Evolutionary conservation across 306 rosid genomes (phyloP), one percentile per base, ranked within the genome.

Genomic region (Quercus gilva): DNA sequence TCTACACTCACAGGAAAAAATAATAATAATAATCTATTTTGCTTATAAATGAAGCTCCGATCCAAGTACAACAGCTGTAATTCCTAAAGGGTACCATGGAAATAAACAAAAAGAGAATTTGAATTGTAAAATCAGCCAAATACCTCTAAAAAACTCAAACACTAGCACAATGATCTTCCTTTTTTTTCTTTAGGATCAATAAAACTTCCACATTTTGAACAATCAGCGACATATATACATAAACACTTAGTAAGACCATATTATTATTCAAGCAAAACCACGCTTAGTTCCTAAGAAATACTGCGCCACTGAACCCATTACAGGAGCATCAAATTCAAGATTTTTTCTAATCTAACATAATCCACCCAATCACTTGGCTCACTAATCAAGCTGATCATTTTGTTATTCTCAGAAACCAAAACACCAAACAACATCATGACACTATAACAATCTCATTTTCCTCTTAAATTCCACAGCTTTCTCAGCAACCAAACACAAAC

Each of bases 241-340:
- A 49, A 33, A 74, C 23, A 15, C 17, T 9, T 57, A 26, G 71
- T 28, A n/a, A 76, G 29, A 55, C 28, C 72, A 80, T 82, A 89
- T 82, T 89, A 77, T 71, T 63, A 83, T 61, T 37, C 53, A 86
- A 88, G 91, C 77, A 76, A 83, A 89, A 82, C 79, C 75, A 75
- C 75, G 8, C 76, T 74, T 74, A 23, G 49, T 74, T 70, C 72
- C 70, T 25, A 33, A 69, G 58, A 41, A 84, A 79, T 13, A 83
- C 70, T 81, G 45, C 56, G 77, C 21, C 85, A 89, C 88, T 88
- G 80, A 79, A 73, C 83, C 64, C 63, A 81, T 83, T 14, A 55
- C 79, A 71, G 89, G 85, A 77, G 82, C 1, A 31, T 8, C 18
- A 29, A 65, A 65, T 31, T 65, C 71, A 65, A 65, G 18, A 65